Base-by-base conservation (phyloP, 257 asterid genomes). In the Nicotiana noctiflora region DNA sequence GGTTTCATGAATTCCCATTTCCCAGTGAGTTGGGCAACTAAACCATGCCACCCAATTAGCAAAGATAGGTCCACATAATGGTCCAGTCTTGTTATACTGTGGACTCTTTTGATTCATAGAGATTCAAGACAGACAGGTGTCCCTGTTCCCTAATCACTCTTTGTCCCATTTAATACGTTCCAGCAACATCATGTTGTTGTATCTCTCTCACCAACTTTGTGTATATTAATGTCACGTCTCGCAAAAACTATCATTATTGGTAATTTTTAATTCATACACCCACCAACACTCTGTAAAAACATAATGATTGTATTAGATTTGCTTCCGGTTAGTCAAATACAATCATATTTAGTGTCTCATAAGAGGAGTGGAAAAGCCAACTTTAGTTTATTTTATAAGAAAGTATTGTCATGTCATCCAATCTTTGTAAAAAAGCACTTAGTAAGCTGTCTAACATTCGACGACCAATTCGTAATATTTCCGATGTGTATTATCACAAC, bases 41-140 rank as follows among this genome's bases (percentile, higher is more conserved):
- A 60, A 66, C 51, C 49, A 40, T 67, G 64, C 87, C 82, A 81
- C 77, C 7, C 31, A 27, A 65, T 56, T 76, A 34, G 44, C 55
- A 53, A 75, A 62, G 29, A 64, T 57, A 37, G 65, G 46, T n/a
- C 51, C 57, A 46, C 52, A 40, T 13, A 19, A 23, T 56, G 18
- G 68, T 76, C 75, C 72, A 44, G 61, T 77, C 75, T 46, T 37
- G 46, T 37, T 37, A 2, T 37, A 37, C 10, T 19, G 64, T 31
- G 84, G 84, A 72, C 62, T 53, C 52, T 37, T 60, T 23, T 67
- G 46, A 82, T 55, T 27, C 37, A 13, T 53, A 62, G 34, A 17
- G 60, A 34, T 46, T 66, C 66, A 62, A 52, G 64, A 81, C 83
- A 81, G 75, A 81, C 83, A 81, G 74, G 72, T 81, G 83, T 72